Evolutionary conservation across 345 rosid species (phyloP).

Genomic region (Lepidium africanum): DNA sequence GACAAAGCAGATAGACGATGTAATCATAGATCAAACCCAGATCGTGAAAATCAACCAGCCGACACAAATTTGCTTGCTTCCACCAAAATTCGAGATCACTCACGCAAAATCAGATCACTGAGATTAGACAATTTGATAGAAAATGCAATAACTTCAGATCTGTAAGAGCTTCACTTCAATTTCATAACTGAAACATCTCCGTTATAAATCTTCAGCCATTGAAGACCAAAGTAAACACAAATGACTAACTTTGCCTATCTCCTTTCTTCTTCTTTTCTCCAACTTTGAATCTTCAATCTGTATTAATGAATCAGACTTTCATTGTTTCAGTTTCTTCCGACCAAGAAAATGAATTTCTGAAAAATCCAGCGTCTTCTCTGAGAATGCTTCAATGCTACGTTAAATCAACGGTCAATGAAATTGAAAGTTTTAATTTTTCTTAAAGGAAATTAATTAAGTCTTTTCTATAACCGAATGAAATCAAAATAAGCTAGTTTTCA

Average conservation of each 20-base stretch:
- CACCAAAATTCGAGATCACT: constrained; percentile 12
- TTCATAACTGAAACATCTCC: background rate
- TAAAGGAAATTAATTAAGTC: background rate
- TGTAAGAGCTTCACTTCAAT: constrained; percentile 9
- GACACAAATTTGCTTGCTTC: background rate
- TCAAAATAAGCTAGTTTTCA: background rate
- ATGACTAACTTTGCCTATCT: background rate
- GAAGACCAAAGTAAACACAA: background rate
- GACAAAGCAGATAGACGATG: constrained; percentile 4
- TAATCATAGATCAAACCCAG: constrained; percentile 10
- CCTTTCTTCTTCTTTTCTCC: background rate
- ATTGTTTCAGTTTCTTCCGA: background rate
- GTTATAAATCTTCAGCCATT: background rate
- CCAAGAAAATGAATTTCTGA: background rate
- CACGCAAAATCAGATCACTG: constrained; percentile 25
- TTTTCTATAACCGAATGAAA: background rate
- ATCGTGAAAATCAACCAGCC: background rate
- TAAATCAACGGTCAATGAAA: constrained; percentile 30
- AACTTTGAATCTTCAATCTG: constrained; percentile 18
- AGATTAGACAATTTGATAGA: background rate
- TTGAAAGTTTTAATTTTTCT: constrained; percentile 6
- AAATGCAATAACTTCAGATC: constrained; percentile 19
- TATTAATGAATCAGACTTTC: background rate
- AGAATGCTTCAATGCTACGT: constrained; percentile 22
- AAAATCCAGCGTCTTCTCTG: background rate